A percentile compares a stretch with the other conserved stretches of the same genome.
These are phyloP conservation scores for Podaxis sp. DNA, from an alignment of 768 basidiomycete genomes.

Conservation along the genomic window DNA sequence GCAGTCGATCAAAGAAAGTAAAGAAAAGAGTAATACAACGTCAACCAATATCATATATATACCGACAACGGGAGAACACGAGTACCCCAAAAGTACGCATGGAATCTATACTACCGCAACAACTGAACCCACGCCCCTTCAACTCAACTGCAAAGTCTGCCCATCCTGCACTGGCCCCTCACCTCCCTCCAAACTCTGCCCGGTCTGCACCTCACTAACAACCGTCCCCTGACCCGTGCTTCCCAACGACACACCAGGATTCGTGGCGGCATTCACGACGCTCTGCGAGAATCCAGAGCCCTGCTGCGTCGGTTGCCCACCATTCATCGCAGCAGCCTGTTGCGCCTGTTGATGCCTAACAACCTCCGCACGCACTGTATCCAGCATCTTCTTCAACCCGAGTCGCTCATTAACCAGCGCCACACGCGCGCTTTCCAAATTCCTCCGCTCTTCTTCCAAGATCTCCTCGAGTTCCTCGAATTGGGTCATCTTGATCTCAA, in stretches of 20 bases:
- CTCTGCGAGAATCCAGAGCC: constrained; percentile 16
- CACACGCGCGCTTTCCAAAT: constrained; percentile 80
- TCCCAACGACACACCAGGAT: constrained; percentile 39
- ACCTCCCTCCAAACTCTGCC: constrained; percentile 45
- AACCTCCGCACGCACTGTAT: constrained; percentile 63
- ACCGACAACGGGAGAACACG: neutral
- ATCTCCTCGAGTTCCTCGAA: constrained; percentile 94
- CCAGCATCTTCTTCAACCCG: constrained; percentile 68
- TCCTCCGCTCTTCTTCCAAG: constrained; percentile 85
- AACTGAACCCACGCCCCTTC: neutral
- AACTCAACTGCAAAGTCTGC: constrained; percentile 49
- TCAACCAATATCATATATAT: neutral
- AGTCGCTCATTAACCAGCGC: constrained; percentile 78
- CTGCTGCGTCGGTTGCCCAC: constrained; percentile 25
- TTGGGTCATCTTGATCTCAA: constrained; percentile 92
- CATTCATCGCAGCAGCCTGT: constrained; percentile 40
- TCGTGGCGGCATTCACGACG: constrained; percentile 21
- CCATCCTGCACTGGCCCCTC: constrained; percentile 57
- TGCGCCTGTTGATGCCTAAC: constrained; percentile 9
- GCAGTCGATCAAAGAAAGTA: neutral
- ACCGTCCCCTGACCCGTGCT: constrained; percentile 61
- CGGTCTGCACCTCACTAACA: constrained; percentile 49
- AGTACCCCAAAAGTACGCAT: too few species aligned
- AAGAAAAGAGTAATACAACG: neutral
- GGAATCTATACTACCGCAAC: neutral